Conservation (phyloP, 2,329 filamentous ascomycete genomes). For the Sarocladium kiliense region DNA sequence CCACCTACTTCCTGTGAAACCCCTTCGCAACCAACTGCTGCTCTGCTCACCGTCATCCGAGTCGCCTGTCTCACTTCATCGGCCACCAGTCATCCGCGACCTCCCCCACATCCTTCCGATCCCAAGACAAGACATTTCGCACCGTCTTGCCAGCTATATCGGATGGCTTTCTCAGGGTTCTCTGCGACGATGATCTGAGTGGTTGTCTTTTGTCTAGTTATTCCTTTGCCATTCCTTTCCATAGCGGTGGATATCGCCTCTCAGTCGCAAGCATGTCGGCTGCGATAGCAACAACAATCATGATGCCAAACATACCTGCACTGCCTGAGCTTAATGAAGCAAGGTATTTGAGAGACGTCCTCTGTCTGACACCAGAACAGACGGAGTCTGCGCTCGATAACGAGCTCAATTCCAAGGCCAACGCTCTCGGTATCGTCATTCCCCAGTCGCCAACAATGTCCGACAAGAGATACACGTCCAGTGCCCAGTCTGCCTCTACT, state of each 20-base stretch:
- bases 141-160: not conserved
- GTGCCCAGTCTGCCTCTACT: constrained; percentile 37
- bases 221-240: not conserved
- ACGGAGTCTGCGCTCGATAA: constrained; percentile 36
- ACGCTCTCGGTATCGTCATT: constrained; percentile 28
- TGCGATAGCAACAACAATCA: not conserved
- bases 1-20: not conserved
- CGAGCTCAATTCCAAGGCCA: constrained; percentile 28
- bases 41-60: constrained; percentile 5
- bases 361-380: constrained; percentile 25
- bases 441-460: constrained; percentile 14
- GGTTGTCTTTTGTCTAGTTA: not conserved
- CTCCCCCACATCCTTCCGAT: constrained; percentile 6
- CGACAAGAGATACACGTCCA: constrained; percentile 32
- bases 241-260: not conserved
- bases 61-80: constrained; percentile 7
- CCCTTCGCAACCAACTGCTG: not conserved
- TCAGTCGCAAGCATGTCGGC: not conserved
- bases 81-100: constrained; percentile 1
- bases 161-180: not conserved
- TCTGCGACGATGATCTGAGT: not conserved
- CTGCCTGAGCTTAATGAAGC: constrained; percentile 35
- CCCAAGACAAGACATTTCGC: constrained; percentile 8
- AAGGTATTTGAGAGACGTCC: constrained; percentile 34
- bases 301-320: not conserved